A percentile compares a stretch with the other conserved stretches of the same genome.
These are phyloP conservation scores for Pseudotsuga menziesii DNA, from an alignment of 75 land plant genomes.

Conservation along the genomic window DNA sequence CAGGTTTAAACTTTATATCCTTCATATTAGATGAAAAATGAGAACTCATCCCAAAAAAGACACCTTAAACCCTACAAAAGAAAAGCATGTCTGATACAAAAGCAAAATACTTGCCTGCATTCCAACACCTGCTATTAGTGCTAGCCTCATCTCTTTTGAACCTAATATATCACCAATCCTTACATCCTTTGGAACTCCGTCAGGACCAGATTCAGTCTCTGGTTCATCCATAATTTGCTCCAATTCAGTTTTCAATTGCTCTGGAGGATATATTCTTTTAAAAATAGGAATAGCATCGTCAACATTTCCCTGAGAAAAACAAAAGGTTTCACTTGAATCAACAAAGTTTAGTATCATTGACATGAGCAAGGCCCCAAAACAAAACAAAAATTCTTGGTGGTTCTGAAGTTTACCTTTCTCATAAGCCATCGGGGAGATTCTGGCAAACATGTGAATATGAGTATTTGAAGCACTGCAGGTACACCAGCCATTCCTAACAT, in stretches of 20 bases:
- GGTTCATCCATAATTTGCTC: conserved; percentile 35
- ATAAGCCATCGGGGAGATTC: conserved; percentile 82
- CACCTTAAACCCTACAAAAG: neutral
- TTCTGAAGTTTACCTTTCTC: conserved; percentile 26
- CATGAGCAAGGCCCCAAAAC: neutral
- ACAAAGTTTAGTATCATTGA: neutral
- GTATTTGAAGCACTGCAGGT: conserved; percentile 62
- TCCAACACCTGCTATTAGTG: conserved; percentile 42
- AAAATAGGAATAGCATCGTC: conserved; percentile 49
- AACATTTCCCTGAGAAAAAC: conserved; percentile 32
- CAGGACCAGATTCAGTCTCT: conserved; percentile 36
- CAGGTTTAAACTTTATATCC: too few relatives aligned
- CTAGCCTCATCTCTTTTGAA: conserved; percentile 33
- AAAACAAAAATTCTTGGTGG: neutral
- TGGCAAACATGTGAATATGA: conserved; percentile 61
- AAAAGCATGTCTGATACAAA: neutral
- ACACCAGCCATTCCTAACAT: conserved; percentile 78
- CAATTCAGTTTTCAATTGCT: conserved; percentile 47
- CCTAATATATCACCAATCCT: conserved; percentile 21
- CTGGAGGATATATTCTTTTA: conserved; percentile 53
- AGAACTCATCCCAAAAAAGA: too few relatives aligned
- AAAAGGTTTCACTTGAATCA: neutral
- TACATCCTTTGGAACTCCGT: conserved; percentile 9
- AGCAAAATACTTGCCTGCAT: conserved; percentile 28
- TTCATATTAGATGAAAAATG: too few relatives aligned